Base-by-base conservation (phyloP, 2,329 filamentous ascomycete species). In the Xylaria sp. region DNA sequence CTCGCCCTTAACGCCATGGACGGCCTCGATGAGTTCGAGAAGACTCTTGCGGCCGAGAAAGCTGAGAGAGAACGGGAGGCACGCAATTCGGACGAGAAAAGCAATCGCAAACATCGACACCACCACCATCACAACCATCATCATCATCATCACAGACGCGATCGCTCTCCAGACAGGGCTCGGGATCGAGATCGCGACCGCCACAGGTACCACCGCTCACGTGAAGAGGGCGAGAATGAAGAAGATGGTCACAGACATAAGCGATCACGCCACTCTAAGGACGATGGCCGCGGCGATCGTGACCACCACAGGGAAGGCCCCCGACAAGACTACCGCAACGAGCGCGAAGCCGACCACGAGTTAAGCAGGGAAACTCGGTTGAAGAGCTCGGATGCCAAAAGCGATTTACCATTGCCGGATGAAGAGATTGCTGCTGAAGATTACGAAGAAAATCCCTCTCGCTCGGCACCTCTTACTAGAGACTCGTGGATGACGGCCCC, bases 401-500 rank as follows among this genome's bases (percentile, higher is more conserved):
- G 84, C 61, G 85, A 88, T 65, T 74, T 85, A 0, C 85, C 85
- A 1, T 72, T 85, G 3, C 85, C 84, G 0, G 82, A 88, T 42
- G 85, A 88, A 24, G 84, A 85, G 70, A 81, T 82, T 39, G 68
- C 79, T 2, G 67, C 75, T 2, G 72, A 74, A 45, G 76, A 78
- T 32, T 73, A 74, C 51, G 60, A 60, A 9, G 60, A 60, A 9
- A 70, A 77, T 17, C 68, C 75, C 34, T 69, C 69, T 17, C 69
- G 79, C 70, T 74, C 69, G 72, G 79, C 76, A 67, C 77, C 80
- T 0, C 75, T 90, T 36, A 86, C 90, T 72, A 89, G 97, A 71
- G 96, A 98, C 79, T 88, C 92, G 0, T 99, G 97, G 94, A 99
- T 99, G 96, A 91, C 94, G 68, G 91, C 91, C 0, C 94, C 95